phyloP scores from a whole-genome alignment of 495 filamentous ascomycete genomes.

The Penicillium diatomitis region DNA sequence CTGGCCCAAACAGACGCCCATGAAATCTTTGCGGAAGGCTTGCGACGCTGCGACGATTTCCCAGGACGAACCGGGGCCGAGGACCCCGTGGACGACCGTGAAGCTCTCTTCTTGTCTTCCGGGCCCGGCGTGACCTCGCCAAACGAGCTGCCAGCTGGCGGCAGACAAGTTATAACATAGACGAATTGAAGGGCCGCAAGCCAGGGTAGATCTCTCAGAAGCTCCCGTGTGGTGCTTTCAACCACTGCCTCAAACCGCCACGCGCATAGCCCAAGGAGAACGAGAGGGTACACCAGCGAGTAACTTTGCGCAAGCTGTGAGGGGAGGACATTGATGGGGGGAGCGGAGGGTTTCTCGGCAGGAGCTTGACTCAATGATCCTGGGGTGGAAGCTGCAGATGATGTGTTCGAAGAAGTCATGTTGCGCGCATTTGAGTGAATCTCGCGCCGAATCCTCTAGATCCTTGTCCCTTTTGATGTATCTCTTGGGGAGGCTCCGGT shows the following conservation, averaged over 20 bases:
- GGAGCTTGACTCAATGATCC: conserved; percentile 13
- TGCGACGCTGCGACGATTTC: conserved; percentile 19
- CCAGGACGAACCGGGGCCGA: conserved; percentile 12
- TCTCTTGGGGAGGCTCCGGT: conserved; percentile 8
- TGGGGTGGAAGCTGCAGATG: conserved; percentile 4
- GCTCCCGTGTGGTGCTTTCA: conserved; percentile 56
- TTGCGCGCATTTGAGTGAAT: conserved; percentile 5
- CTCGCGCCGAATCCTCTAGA: neutral
- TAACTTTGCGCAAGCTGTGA: conserved; percentile 40
- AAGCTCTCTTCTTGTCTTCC: conserved; percentile 24
- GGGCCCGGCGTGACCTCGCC: conserved; percentile 25
- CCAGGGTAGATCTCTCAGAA: conserved; percentile 51
- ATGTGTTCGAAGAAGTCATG: conserved; percentile 18
- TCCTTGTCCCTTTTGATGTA: neutral
- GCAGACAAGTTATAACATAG: conserved; percentile 67
- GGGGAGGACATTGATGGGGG: conserved; percentile 35
- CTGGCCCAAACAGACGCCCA: conserved; percentile 18
- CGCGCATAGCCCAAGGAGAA: conserved; percentile 53
- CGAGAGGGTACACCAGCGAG: conserved; percentile 53
- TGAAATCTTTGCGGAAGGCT: conserved; percentile 11
- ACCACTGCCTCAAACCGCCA: conserved; percentile 60
- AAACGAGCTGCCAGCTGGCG: conserved; percentile 43
- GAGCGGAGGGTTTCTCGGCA: conserved; percentile 22
- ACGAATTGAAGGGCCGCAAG: conserved; percentile 54
- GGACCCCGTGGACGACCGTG: conserved; percentile 15